Evolutionary conservation across 345 rosid genomes (phyloP).

Genomic region (Euclidium syriacum): DNA sequence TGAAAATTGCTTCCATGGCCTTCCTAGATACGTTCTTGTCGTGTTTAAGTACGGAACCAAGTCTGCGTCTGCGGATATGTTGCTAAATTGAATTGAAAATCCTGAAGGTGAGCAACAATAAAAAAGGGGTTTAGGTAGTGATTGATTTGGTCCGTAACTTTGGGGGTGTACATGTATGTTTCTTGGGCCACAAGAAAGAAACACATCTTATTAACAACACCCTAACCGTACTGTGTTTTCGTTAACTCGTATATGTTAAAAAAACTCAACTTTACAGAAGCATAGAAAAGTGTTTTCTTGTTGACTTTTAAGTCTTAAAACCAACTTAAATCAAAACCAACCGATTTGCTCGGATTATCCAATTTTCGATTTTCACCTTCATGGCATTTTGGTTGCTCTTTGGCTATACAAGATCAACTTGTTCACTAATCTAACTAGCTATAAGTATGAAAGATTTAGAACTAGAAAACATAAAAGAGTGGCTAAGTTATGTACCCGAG

Average conservation of each 20-base stretch:
- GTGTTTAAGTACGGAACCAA: slow-evolving; percentile 43
- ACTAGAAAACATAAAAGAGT: background rate
- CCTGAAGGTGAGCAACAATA: slow-evolving; percentile 43
- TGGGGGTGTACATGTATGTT: background rate
- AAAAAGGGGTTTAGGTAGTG: background rate
- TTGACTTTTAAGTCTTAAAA: too few relatives aligned
- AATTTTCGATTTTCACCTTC: background rate
- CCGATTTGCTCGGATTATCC: slow-evolving; percentile 48
- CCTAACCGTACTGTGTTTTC: slow-evolving; percentile 27
- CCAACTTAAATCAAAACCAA: slow-evolving; percentile 32
- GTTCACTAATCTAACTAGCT: too few relatives aligned
- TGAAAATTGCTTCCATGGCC: slow-evolving; percentile 88
- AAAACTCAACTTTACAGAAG: background rate
- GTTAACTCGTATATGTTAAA: background rate
- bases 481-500: slow-evolving; percentile 51
- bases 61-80: slow-evolving; percentile 59
- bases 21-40: slow-evolving; percentile 65
- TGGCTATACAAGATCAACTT: too few relatives aligned
- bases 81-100: slow-evolving; percentile 85
- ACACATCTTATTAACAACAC: background rate
- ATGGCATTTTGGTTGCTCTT: background rate
- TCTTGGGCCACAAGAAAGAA: background rate
- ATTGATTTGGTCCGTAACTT: background rate
- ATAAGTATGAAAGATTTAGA: background rate
- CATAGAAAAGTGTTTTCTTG: background rate